Base-by-base conservation (phyloP, 345 rosid species). In the Gynandropsis gynandra region DNA sequence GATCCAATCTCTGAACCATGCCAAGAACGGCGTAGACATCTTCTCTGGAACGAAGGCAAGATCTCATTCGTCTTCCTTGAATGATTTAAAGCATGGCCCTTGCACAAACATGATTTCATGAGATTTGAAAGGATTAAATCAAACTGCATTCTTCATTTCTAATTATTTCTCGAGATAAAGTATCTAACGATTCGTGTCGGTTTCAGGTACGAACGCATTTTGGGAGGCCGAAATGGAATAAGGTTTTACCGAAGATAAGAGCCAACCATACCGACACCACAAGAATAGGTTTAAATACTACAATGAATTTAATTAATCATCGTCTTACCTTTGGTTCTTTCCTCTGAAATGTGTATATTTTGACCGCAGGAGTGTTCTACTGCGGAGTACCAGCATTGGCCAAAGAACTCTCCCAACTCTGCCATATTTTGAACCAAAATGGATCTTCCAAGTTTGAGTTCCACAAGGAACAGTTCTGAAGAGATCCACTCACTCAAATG, bases 1-100 rank as follows among this genome's bases (percentile, higher is more conserved):
- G 98, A 92, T 90, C 43, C 98, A 90, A 63, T 87, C 98, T 12
- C 71, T 90, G 45, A 84, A 87, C 61, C 92, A 87, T 16, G 96
- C 98, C 20, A 90, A 90, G 62, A 90, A 87, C 36, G 96, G 98
- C 3, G 83, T 90, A 9, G 98, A 90, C 73, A 73, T 90, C 10
- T 89, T 87, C 44, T 90, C 98, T 5, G 96, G 95, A 24, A 90
- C 98, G 13, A 79, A 78, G 62, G 97, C 72, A 70, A 72, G 62
- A 59, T 36, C 24, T 47, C 14, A 17, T 52, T 12, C 16, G 21
- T 15, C 15, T 19, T 38, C 52, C 34, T 34, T 55, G n/a, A n/a
- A n/a, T n/a, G n/a, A n/a, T n/a, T n/a, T n/a, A n/a, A n/a, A n/a
- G n/a, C n/a, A n/a, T n/a, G n/a, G n/a, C n/a, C n/a, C n/a, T n/a